Percentiles rank a stretch among this genome's conserved stretches.
Evolutionary conservation across 257 asterid genomes (phyloP).

Genomic region (Gardenia jasminoides): DNA sequence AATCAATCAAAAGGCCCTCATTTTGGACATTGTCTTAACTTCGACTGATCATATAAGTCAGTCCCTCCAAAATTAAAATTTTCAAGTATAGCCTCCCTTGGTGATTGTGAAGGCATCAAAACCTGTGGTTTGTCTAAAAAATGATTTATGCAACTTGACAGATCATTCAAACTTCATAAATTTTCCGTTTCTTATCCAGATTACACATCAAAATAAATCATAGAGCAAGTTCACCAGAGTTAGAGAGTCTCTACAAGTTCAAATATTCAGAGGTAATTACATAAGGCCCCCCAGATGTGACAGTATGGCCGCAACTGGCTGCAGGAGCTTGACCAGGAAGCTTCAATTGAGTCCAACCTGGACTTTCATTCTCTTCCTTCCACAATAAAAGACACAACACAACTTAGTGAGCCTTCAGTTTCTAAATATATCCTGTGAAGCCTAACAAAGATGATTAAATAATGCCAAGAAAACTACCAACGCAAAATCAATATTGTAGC

Average conservation of each 20-base stretch:
- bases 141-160: background rate
- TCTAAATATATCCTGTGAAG: background rate
- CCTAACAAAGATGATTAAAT: slow-evolving; percentile 1
- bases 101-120: background rate
- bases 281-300: slow-evolving; percentile 87
- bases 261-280: slow-evolving; percentile 41
- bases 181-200: background rate
- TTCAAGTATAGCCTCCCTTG: background rate
- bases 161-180: background rate
- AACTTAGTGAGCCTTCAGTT: slow-evolving; percentile 9
- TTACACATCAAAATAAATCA: background rate
- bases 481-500: background rate
- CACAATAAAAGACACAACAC: slow-evolving; percentile 45
- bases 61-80: background rate
- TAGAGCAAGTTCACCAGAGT: too few relatives aligned
- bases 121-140: background rate
- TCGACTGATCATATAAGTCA: background rate
- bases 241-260: background rate
- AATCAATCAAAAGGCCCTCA: background rate
- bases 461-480: background rate
- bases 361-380: slow-evolving; percentile 95
- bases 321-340: slow-evolving; percentile 99
- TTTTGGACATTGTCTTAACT: background rate
- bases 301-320: slow-evolving; percentile 94
- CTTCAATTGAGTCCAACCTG: slow-evolving; percentile 98